These are phyloP conservation scores for Buddleja alternifolia DNA, from an alignment of 257 asterid genomes.

Conservation along the genomic window DNA sequence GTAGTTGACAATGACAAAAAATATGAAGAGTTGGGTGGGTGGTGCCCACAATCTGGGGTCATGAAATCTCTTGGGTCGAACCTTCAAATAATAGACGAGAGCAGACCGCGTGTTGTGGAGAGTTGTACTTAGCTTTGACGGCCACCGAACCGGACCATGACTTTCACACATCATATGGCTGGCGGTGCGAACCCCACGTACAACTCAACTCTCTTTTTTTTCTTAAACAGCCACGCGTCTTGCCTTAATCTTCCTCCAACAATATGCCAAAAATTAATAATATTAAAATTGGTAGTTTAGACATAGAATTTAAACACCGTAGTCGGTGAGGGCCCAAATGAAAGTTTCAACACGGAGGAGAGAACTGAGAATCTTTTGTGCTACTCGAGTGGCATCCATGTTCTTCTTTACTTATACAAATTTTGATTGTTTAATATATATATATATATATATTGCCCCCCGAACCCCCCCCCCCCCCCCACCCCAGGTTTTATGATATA, in stretches of 20 bases:
- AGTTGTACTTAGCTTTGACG: background rate
- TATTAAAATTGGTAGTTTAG: too few species aligned
- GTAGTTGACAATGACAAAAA: too few species aligned
- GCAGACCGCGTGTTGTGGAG: background rate
- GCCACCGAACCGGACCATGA: background rate
- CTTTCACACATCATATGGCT: background rate
- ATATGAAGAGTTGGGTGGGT: too few species aligned
- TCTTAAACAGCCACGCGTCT: constrained; percentile 6
- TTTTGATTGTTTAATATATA: too few species aligned
- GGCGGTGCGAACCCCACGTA: constrained; percentile 21
- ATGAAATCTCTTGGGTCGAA: background rate
- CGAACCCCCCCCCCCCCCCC: too few species aligned
- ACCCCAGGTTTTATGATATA: too few species aligned
- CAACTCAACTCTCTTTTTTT: background rate
- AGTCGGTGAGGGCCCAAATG: background rate
- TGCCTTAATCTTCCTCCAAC: background rate
- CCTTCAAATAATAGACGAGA: background rate
- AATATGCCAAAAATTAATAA: background rate
- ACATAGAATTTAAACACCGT: background rate
- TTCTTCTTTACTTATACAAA: too few species aligned
- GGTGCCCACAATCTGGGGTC: background rate
- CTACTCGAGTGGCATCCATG: too few species aligned
- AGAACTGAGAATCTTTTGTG: too few species aligned
- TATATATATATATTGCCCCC: too few species aligned
- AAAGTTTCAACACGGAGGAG: background rate